Conservation (phyloP, 495 filamentous ascomycete genomes). For the Aspergillus ostianus region DNA sequence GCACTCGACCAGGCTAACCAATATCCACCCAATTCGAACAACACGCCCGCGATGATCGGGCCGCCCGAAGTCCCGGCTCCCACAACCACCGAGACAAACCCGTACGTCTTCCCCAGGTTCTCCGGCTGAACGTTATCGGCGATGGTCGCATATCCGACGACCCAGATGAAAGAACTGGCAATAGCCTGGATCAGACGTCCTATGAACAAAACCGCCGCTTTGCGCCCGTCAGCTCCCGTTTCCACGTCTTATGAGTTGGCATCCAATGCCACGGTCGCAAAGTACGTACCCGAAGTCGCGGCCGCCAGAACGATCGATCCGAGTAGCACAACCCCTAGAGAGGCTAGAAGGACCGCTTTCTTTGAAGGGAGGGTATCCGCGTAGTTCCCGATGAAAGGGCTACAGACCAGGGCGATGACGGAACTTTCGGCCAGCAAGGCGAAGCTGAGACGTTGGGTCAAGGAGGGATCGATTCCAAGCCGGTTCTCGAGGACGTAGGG, state of each 20-base stretch:
- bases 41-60: slow-evolving; percentile 23
- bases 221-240: not conserved
- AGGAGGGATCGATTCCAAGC: slow-evolving; percentile 18
- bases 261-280: not conserved
- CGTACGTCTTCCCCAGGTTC: slow-evolving; percentile 23
- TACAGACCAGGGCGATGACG: slow-evolving; percentile 21
- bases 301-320: slow-evolving; percentile 16
- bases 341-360: slow-evolving; percentile 12
- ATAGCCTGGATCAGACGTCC: slow-evolving; percentile 26
- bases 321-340: slow-evolving; percentile 16
- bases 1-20: slow-evolving; percentile 29
- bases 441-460: slow-evolving; percentile 26
- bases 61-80: slow-evolving; percentile 21
- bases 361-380: slow-evolving; percentile 19
- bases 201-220: slow-evolving; percentile 17
- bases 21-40: slow-evolving; percentile 27
- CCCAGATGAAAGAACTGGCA: slow-evolving; percentile 21
- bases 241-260: too few species aligned
- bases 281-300: slow-evolving; percentile 15
- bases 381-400: slow-evolving; percentile 24
- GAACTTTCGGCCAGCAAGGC: slow-evolving; percentile 22
- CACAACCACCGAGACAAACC: slow-evolving; percentile 20
- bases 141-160: slow-evolving; percentile 24
- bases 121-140: slow-evolving; percentile 20
- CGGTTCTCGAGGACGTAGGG: slow-evolving; percentile 29